Percentiles rank a stretch among this genome's conserved stretches.
Evolutionary conservation across 345 rosid species (phyloP).

Genomic region (Camelina sativa): DNA sequence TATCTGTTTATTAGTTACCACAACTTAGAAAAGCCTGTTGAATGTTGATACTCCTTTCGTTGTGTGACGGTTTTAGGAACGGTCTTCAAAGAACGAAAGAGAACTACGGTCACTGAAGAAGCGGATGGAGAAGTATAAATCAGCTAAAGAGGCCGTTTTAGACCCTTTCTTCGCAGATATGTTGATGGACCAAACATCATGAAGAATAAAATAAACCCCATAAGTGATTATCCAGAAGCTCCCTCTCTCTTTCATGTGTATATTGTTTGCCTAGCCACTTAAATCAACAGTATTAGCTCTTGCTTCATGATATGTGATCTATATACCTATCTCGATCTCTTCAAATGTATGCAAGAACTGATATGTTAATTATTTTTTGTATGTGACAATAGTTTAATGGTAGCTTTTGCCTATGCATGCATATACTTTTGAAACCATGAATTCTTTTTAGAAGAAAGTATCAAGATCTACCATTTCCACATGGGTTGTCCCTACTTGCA

Average conservation of each 20-base stretch:
- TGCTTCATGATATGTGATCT: constrained; percentile 5
- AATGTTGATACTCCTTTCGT: background rate
- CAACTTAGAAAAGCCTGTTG: constrained; percentile 5
- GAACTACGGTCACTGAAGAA: constrained; percentile 83
- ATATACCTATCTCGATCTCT: constrained; percentile 4
- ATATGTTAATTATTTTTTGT: background rate
- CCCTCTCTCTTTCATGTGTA: constrained; percentile 12
- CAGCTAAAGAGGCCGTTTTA: constrained; percentile 77
- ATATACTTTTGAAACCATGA: constrained; percentile 36
- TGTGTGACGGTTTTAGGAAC: constrained; percentile 51
- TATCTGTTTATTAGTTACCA: constrained; percentile 1
- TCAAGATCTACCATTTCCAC: constrained; percentile 39
- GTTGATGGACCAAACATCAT: constrained; percentile 42
- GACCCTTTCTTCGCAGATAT: constrained; percentile 77
- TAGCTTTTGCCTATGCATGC: constrained; percentile 26
- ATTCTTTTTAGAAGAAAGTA: constrained; percentile 37
- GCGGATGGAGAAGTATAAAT: constrained; percentile 69
- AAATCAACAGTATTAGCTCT: constrained; percentile 18
- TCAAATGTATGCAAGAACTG: constrained; percentile 24
- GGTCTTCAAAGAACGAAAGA: constrained; percentile 71
- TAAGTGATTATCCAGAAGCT: constrained; percentile 25
- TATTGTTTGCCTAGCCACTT: constrained; percentile 22
- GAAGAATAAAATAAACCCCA: constrained; percentile 10
- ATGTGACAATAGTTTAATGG: constrained; percentile 34
- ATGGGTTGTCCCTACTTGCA: constrained; percentile 46